Evolutionary conservation across 2,329 filamentous ascomycete genomes (phyloP), one percentile per base, ranked within the genome.

Genomic region (Ophiostoma populinum): DNA sequence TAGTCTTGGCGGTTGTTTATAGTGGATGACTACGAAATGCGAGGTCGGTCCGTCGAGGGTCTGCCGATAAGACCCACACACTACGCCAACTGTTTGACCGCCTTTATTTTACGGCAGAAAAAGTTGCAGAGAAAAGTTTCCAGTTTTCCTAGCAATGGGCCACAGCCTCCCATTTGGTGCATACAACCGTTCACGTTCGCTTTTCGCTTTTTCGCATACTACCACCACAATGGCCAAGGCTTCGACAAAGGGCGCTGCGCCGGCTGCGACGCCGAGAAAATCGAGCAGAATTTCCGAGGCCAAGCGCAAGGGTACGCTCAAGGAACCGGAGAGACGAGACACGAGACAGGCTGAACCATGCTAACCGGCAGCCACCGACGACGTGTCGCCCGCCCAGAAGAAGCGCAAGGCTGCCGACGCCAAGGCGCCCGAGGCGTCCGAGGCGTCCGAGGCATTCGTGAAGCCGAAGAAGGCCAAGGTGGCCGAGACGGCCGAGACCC

Each of bases 51-150:
- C n/a, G n/a, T n/a, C n/a, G n/a, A n/a, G n/a, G n/a, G n/a, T n/a
- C n/a, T n/a, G n/a, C n/a, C n/a, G n/a, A n/a, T n/a, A n/a, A n/a
- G n/a, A n/a, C n/a, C n/a, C n/a, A n/a, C n/a, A n/a, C n/a, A n/a
- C n/a, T n/a, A n/a, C n/a, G 20, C 3, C 8, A 16, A 32, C 16
- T 11, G n/a, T 31, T 20, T 36, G 24, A 41, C 40, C 40, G 40
- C 40, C 37, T 41, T 37, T 35, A 35, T 35, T 37, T 35, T 21
- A 12, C 32, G 40, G 40, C 40, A 41, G 40, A 39, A 41, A 41
- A 41, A 41, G 34, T 21, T 24, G 33, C 35, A 35, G 25, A 28
- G 24, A 37, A 33, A 38, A 34, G 26, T 41, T 36, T 39, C 31
- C 31, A 24, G n/a, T 33, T 25, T n/a, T 34, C 11, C 15, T n/a